Percentiles rank a stretch among this genome's conserved stretches.
These are phyloP conservation scores for Hortiboletus rubellus DNA, from an alignment of 1,284 basidiomycete genomes.

Conservation along the genomic window DNA sequence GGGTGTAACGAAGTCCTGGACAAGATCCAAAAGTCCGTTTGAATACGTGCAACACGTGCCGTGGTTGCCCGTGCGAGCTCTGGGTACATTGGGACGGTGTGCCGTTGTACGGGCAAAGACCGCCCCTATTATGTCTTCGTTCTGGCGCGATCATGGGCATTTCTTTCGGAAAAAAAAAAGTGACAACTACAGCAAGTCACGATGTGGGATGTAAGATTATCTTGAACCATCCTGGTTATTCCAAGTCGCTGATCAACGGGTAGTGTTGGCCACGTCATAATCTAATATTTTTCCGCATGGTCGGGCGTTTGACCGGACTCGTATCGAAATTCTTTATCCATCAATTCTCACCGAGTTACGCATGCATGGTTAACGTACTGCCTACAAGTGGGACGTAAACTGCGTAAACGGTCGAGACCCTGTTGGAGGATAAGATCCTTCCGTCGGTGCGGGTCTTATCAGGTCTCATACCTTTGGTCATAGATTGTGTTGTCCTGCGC, in stretches of 20 bases:
- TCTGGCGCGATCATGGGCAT: background rate
- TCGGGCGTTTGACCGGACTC: background rate
- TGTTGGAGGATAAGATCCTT: constrained; percentile 22
- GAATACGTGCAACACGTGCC: background rate
- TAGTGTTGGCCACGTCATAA: background rate
- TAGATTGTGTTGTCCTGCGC: background rate
- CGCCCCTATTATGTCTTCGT: background rate
- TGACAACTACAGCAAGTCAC: background rate
- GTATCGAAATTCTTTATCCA: background rate
- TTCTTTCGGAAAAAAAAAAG: background rate
- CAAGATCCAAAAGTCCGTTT: background rate
- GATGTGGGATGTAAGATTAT: background rate
- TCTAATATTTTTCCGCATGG: background rate
- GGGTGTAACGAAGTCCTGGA: background rate
- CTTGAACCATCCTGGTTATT: background rate
- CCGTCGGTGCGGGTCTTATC: constrained; percentile 14
- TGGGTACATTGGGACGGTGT: background rate
- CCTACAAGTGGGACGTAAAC: background rate
- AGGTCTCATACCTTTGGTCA: background rate
- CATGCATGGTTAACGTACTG: background rate
- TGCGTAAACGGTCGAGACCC: background rate
- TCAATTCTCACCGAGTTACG: background rate
- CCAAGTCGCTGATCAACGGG: background rate
- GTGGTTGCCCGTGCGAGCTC: background rate
- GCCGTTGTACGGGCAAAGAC: background rate